A percentile compares a stretch with the other conserved stretches of the same genome.
Conservation (phyloP, 805 yeast genomes). For the Naumovozyma dairenensis region DNA sequence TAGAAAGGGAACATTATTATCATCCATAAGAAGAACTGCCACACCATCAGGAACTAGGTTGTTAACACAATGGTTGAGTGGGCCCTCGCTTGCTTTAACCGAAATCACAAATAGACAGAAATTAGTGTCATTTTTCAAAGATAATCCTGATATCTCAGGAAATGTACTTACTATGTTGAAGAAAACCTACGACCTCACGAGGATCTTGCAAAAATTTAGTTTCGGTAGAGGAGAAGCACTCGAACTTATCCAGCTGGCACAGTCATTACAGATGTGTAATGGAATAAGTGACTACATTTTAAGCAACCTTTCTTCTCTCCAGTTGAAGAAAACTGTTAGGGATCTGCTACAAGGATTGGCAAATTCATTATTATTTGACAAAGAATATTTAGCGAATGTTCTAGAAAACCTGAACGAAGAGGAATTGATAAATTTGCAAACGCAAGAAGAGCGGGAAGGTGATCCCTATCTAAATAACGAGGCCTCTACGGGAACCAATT, state of each 20-base stretch:
- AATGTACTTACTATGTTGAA: constrained; percentile 32
- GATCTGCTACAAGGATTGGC: constrained; percentile 21
- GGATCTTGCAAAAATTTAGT: constrained; percentile 50
- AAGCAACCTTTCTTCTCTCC: constrained; percentile 10
- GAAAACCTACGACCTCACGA: constrained; percentile 45
- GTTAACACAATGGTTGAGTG: constrained; percentile 71
- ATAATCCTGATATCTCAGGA: constrained; percentile 23
- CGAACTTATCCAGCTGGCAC: constrained; percentile 37
- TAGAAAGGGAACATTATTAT: constrained; percentile 58
- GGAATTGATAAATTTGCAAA: constrained; percentile 22
- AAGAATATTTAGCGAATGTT: constrained; percentile 35
- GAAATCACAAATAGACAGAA: constrained; percentile 51
- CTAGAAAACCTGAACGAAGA: constrained; percentile 34
- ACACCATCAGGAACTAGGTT: constrained; percentile 76
- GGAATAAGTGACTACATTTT: constrained; percentile 22
- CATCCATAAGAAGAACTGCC: constrained; percentile 61
- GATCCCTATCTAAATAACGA: no score
- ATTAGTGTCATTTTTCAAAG: constrained; percentile 36
- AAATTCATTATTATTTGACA: constrained; percentile 31
- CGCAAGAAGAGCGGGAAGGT: no score
- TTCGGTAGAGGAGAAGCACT: constrained; percentile 38
- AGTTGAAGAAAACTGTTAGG: constrained; percentile 18
- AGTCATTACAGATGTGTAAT: constrained; percentile 30
- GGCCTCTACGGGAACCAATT: no score
- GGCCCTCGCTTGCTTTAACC: constrained; percentile 56